Percentiles rank a stretch among this genome's conserved stretches.
Evolutionary conservation across 1,284 basidiomycete genomes (phyloP).

Genomic region (Cryptococcus sp.): DNA sequence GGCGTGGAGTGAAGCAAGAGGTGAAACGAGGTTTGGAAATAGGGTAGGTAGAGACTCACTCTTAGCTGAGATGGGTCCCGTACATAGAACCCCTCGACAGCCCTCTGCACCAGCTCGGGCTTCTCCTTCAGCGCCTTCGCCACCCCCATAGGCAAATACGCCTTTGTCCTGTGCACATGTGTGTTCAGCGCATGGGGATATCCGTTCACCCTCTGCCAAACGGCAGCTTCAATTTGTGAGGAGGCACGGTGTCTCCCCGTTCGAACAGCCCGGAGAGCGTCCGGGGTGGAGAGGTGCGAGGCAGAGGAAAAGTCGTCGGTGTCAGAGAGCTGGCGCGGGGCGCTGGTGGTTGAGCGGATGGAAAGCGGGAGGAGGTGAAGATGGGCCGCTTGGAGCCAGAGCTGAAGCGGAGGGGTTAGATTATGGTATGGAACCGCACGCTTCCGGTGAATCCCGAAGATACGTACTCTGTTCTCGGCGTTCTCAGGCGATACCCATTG

Average conservation of each 20-base stretch:
- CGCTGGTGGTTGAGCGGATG: conserved; percentile 64
- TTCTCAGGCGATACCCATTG: conserved; percentile 88
- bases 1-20: not conserved
- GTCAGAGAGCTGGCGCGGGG: conserved; percentile 57
- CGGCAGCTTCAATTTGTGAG: conserved; percentile 57
- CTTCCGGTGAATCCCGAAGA: not conserved
- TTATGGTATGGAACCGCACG: conserved; percentile 22
- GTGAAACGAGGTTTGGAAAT: not conserved
- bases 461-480: conserved; percentile 83
- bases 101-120: conserved; percentile 74
- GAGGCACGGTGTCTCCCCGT: conserved; percentile 55
- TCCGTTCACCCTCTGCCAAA: conserved; percentile 66
- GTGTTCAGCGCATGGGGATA: conserved; percentile 66
- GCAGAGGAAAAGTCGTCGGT: conserved; percentile 49
- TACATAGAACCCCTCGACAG: conserved; percentile 87
- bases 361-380: conserved; percentile 81
- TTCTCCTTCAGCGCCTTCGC: conserved; percentile 65
- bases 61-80: conserved; percentile 82
- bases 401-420: conserved; percentile 53
- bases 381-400: conserved; percentile 81
- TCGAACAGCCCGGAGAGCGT: conserved; percentile 64
- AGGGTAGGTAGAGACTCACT: conserved; percentile 54
- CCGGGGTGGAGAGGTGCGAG: conserved; percentile 34
- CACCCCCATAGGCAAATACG: conserved; percentile 73
- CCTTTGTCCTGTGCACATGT: conserved; percentile 76